A percentile compares a stretch with the other conserved stretches of the same genome.
Evolutionary conservation across 2,329 filamentous ascomycete species (phyloP).

Genomic region (Trichoderma asperellum): DNA sequence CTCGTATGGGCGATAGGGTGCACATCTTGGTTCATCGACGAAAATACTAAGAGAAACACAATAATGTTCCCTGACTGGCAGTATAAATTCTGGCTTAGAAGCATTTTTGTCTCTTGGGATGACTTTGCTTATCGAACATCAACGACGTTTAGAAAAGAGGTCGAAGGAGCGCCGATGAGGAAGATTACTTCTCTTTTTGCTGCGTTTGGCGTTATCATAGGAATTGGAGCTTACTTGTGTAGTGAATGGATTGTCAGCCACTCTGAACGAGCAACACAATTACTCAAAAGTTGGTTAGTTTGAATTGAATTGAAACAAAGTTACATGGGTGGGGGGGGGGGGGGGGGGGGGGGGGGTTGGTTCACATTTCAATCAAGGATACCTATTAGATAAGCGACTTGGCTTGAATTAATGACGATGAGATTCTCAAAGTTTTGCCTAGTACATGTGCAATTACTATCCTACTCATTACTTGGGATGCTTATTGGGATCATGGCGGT

Average conservation of each 20-base stretch:
- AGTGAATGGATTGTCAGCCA: neutral
- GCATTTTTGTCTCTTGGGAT: slow-evolving; percentile 47
- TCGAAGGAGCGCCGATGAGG: no score
- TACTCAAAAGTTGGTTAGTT: neutral
- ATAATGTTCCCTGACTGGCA: slow-evolving; percentile 59
- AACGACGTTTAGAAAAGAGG: neutral
- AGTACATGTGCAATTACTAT: no score
- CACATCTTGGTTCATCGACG: slow-evolving; percentile 56
- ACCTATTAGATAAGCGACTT: no score
- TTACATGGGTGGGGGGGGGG: no score
- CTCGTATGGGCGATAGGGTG: slow-evolving; percentile 56
- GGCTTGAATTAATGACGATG: no score
- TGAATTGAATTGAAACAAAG: neutral
- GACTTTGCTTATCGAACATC: slow-evolving; percentile 39
- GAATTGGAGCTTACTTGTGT: neutral
- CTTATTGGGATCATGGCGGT: neutral
- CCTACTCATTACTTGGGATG: no score
- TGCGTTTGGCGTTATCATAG: neutral
- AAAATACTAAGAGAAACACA: slow-evolving; percentile 51
- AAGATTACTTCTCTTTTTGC: neutral
- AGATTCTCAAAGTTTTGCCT: no score
- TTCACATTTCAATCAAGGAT: no score
- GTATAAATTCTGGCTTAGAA: slow-evolving; percentile 53
- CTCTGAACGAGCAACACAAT: neutral
- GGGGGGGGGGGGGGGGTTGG: no score